Conservation (phyloP, 1,139 yeast species). For the Debaryomyces subglobosus region DNA sequence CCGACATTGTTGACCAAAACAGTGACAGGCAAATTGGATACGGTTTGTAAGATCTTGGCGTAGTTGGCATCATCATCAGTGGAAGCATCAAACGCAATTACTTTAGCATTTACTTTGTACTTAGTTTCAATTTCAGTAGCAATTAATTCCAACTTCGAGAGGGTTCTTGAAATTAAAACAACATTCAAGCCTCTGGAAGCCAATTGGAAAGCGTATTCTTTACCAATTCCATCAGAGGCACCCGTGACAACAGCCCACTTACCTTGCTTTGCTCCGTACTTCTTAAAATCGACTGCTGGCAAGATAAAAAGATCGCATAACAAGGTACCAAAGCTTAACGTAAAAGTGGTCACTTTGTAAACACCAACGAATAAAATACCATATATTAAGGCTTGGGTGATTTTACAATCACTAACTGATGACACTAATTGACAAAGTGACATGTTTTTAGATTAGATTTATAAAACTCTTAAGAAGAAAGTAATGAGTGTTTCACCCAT, state of each 20-base stretch:
- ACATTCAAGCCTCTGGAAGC: constrained; percentile 85
- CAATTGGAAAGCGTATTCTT: constrained; percentile 83
- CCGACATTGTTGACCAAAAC: constrained; percentile 92
- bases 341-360: constrained; percentile 44
- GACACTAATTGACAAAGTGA: constrained; percentile 19
- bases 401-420: constrained; percentile 20
- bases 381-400: constrained; percentile 29
- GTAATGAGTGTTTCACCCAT: background rate
- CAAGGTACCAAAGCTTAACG: constrained; percentile 45
- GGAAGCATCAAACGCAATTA: constrained; percentile 81
- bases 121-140: constrained; percentile 65
- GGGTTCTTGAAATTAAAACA: constrained; percentile 82
- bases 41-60: constrained; percentile 46
- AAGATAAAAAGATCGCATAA: constrained; percentile 61
- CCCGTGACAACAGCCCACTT: constrained; percentile 95
- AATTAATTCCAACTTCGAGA: constrained; percentile 68
- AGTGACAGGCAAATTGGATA: constrained; percentile 61
- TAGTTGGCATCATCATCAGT: constrained; percentile 58
- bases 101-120: constrained; percentile 64
- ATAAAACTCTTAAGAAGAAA: background rate
- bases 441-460: constrained; percentile 13
- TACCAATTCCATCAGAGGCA: constrained; percentile 97
- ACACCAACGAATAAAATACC: constrained; percentile 54
- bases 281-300: constrained; percentile 62
- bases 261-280: constrained; percentile 68